These are phyloP conservation scores for Rhizopus arrhizus DNA, from an alignment of 371 early-diverging fungal genomes.

Conservation along the genomic window DNA sequence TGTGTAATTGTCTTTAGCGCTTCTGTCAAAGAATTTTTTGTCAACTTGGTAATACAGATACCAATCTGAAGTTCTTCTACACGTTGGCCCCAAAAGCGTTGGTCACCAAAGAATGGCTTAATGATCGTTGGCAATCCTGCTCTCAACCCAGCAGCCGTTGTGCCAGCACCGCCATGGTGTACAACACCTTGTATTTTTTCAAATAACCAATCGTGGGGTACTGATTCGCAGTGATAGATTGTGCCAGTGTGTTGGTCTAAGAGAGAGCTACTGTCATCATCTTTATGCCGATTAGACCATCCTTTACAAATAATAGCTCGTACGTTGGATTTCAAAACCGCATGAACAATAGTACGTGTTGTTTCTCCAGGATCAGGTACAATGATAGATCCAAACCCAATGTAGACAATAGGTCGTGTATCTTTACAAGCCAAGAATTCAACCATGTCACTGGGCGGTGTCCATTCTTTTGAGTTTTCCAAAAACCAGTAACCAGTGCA, in stretches of 20 bases:
- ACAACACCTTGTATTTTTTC: slow-evolving; percentile 73
- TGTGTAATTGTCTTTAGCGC: slow-evolving; percentile 62
- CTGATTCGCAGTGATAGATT: slow-evolving; percentile 58
- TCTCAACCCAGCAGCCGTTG: slow-evolving; percentile 78
- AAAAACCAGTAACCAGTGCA: slow-evolving; percentile 82
- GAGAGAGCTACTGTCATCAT: slow-evolving; percentile 29
- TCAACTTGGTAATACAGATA: slow-evolving; percentile 60
- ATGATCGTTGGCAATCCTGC: slow-evolving; percentile 77
- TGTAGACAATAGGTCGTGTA: slow-evolving; percentile 69
- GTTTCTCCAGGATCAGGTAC: slow-evolving; percentile 75
- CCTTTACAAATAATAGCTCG: slow-evolving; percentile 82
- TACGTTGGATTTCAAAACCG: slow-evolving; percentile 67
- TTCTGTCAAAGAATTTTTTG: slow-evolving; percentile 49
- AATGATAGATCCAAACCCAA: slow-evolving; percentile 87
- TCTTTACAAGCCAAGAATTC: slow-evolving; percentile 57
- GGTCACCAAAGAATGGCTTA: slow-evolving; percentile 86
- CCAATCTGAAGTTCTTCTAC: slow-evolving; percentile 69
- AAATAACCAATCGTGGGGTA: slow-evolving; percentile 90
- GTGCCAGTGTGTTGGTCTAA: slow-evolving; percentile 43
- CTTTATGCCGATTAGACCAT: slow-evolving; percentile 66
- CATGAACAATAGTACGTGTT: slow-evolving; percentile 66
- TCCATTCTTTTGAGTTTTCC: slow-evolving; percentile 68
- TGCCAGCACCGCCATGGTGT: slow-evolving; percentile 90
- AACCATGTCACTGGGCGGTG: slow-evolving; percentile 55
- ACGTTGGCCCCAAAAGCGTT: slow-evolving; percentile 79